Evolutionary conservation across 495 filamentous ascomycete species (phyloP), one percentile per base, ranked within the genome.

Genomic region (Podospora sp.): DNA sequence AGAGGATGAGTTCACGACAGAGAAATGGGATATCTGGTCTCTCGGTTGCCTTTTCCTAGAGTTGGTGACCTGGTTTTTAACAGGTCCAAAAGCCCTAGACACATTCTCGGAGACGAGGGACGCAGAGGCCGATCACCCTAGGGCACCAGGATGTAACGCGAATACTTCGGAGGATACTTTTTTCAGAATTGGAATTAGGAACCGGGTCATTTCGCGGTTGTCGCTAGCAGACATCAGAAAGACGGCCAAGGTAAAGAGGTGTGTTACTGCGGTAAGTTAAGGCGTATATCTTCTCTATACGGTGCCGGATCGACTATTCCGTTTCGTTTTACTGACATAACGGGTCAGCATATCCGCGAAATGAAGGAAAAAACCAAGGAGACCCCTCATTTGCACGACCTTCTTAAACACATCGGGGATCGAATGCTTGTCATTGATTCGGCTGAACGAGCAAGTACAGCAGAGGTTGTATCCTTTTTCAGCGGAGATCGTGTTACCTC

Each of bases 11-110:
- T 69, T 76, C 0, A 26, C 57, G 27, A 77, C 75, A 3, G 68
- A 73, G 6, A 68, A 71, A 7, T 80, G 73, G 27, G 82, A 84
- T 65, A 72, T 82, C 1, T 84, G 79, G 79, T 76, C 74, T 12
- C 73, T 84, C 12, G 82, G 80, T 1, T 82, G 80, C 60, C 65
- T 84, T 4, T 82, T 75, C 62, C 72, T 84, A 2, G 81, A 83
- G 62, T 75, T 75, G 24, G 50, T 75, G n/a, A 75, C 66, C 14
- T 75, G 72, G 72, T 52, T 70, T 22, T 24, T 60, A 24, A 9
- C 7, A 16, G 22, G 27, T 6, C 11, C n/a, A 33, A 65, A 20
- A 58, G 57, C 26, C 62, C 63, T 24, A 61, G 49, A 22, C 22
- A 21, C 2, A 52, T 61, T 27, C 67, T 67, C 7, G 65, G 66